Evolutionary conservation across 2,329 filamentous ascomycete species (phyloP).

Genomic region (Pseudofabraea citricarpa): DNA sequence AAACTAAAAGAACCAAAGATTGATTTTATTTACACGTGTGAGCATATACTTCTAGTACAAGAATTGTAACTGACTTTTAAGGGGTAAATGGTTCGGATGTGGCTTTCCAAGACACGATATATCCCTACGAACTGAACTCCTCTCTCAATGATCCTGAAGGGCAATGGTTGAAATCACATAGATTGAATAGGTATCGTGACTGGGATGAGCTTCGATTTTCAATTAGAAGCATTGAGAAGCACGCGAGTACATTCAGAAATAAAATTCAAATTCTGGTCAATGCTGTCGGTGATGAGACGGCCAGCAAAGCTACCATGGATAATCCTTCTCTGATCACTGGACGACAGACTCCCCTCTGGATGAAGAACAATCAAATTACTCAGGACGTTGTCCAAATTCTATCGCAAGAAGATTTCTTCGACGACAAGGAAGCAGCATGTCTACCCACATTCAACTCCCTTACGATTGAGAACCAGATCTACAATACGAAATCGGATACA

Average conservation of each 20-base stretch:
- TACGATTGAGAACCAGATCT: slow-evolving; percentile 38
- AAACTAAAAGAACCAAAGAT: neutral
- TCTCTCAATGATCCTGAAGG: slow-evolving; percentile 35
- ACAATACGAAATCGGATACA: slow-evolving; percentile 35
- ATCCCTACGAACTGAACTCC: slow-evolving; percentile 34
- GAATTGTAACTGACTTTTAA: too few relatives aligned
- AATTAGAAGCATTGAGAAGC: slow-evolving; percentile 35
- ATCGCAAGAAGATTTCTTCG: slow-evolving; percentile 38
- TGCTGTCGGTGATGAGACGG: slow-evolving; percentile 24
- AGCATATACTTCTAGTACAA: too few relatives aligned
- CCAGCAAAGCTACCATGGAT: slow-evolving; percentile 9
- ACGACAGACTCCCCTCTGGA: slow-evolving; percentile 33
- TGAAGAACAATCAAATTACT: slow-evolving; percentile 28
- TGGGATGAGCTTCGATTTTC: slow-evolving; percentile 40
- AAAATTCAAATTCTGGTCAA: slow-evolving; percentile 40
- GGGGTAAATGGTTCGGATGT: slow-evolving; percentile 37
- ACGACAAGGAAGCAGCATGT: slow-evolving; percentile 30
- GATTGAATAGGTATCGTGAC: slow-evolving; percentile 38
- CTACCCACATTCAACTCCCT: slow-evolving; percentile 39
- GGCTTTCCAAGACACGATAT: slow-evolving; percentile 31
- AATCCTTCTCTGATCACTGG: slow-evolving; percentile 19
- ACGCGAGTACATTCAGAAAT: slow-evolving; percentile 35
- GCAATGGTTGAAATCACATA: slow-evolving; percentile 35
- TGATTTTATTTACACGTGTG: neutral
- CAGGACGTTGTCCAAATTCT: slow-evolving; percentile 31